phyloP scores from a whole-genome alignment of 352 stramenopile species.

The Phytopythium aichiense region DNA sequence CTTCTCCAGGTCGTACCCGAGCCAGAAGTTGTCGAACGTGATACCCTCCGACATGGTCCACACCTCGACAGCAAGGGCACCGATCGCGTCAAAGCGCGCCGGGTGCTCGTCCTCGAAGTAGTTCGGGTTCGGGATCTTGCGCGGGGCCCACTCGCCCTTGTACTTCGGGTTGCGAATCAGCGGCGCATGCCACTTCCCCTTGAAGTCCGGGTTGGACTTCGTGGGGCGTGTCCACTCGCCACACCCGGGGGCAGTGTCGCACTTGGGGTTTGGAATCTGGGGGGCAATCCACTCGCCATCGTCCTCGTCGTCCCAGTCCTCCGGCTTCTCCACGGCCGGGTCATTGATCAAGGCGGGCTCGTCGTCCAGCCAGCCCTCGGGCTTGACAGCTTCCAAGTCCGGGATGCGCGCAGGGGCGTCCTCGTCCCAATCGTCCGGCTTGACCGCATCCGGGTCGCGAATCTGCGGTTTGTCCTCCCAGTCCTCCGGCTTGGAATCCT shows the following conservation, averaged over 20 bases:
- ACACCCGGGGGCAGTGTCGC: conserved; percentile 78
- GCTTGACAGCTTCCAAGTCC: conserved; percentile 86
- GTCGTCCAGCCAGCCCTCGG: conserved; percentile 88
- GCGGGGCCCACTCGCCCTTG: conserved; percentile 88
- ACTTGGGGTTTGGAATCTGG: conserved; percentile 90
- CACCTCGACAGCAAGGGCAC: conserved; percentile 89
- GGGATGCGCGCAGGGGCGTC: conserved; percentile 80
- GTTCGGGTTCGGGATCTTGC: conserved; percentile 88
- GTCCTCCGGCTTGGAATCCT: conserved; percentile 89
- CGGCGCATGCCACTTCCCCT: conserved; percentile 90
- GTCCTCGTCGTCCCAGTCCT: conserved; percentile 94
- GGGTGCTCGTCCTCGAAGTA: conserved; percentile 87
- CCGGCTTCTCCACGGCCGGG: conserved; percentile 70
- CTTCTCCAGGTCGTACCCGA: conserved; percentile 81
- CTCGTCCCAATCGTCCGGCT: conserved; percentile 94
- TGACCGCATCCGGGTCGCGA: conserved; percentile 78
- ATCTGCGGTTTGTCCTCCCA: conserved; percentile 92
- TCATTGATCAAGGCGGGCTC: conserved; percentile 79
- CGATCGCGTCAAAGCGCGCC: conserved; percentile 83
- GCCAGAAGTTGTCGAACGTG: conserved; percentile 92
- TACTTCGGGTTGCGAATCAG: conserved; percentile 92
- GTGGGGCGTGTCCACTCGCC: conserved; percentile 87
- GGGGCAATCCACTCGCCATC: conserved; percentile 89
- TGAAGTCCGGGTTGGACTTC: conserved; percentile 90
- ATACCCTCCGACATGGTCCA: conserved; percentile 89